Conservation (phyloP, 1,284 basidiomycete species). For the Neonothopanus nambi region DNA sequence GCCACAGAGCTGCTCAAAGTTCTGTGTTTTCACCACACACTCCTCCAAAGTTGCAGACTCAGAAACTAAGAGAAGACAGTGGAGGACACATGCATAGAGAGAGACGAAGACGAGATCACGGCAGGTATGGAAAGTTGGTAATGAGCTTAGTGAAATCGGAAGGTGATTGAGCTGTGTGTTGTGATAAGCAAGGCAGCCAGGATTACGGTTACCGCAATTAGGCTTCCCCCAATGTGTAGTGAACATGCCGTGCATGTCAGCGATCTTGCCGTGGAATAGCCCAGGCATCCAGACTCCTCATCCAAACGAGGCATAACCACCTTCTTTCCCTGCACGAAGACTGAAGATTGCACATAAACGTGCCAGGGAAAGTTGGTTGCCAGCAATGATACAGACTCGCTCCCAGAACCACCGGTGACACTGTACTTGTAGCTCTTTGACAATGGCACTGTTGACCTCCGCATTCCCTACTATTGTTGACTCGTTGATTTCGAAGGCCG, state of each 20-base stretch:
- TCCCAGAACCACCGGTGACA: constrained; percentile 17
- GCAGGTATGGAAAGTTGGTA: constrained; percentile 32
- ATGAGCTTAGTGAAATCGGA: constrained; percentile 32
- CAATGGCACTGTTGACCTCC: constrained; percentile 34
- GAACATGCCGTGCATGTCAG: constrained; percentile 31
- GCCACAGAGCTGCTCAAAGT: constrained; percentile 22
- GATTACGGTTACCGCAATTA: constrained; percentile 28
- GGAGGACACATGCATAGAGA: constrained; percentile 33
- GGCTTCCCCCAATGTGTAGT: constrained; percentile 32
- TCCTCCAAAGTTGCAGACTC: constrained; percentile 21
- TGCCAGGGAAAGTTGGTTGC: constrained; percentile 39
- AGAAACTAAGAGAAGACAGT: constrained; percentile 34
- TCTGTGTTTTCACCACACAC: constrained; percentile 19
- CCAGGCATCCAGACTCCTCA: constrained; percentile 33
- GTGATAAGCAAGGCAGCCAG: constrained; percentile 30
- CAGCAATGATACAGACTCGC: constrained; percentile 26
- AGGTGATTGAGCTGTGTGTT: constrained; percentile 32
- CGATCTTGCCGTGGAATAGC: constrained; percentile 40
- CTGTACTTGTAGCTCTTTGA: constrained; percentile 19
- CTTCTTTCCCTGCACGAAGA: constrained; percentile 36
- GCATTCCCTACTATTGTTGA: constrained; percentile 35
- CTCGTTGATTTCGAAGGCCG: constrained; percentile 38
- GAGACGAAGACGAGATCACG: constrained; percentile 38
- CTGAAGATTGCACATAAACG: constrained; percentile 29
- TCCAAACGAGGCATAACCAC: constrained; percentile 24